A percentile compares a stretch with the other conserved stretches of the same genome.
phyloP scores from a whole-genome alignment of 2,329 filamentous ascomycete species.

The Neofusicoccum kwambonambiense region DNA sequence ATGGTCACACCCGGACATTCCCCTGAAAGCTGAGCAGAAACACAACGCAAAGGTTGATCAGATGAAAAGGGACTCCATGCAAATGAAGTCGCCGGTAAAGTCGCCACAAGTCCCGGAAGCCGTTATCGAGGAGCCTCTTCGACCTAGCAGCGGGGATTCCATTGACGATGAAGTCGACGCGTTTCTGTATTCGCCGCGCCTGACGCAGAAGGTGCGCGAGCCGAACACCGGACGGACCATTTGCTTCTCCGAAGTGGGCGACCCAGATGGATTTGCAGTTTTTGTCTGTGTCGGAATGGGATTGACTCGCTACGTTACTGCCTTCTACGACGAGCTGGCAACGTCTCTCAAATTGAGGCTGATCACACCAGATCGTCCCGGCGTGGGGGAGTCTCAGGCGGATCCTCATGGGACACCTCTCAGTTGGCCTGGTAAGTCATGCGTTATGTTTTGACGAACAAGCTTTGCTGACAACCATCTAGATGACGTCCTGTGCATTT shows the following conservation, averaged over 20 bases:
- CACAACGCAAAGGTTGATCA: slow-evolving; percentile 28
- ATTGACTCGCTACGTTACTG: slow-evolving; percentile 89
- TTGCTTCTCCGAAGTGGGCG: slow-evolving; percentile 94
- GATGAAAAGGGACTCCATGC: slow-evolving; percentile 17
- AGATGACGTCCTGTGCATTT: slow-evolving; percentile 90
- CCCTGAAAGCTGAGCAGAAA: slow-evolving; percentile 36
- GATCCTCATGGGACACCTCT: slow-evolving; percentile 84
- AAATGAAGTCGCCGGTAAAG: slow-evolving; percentile 32
- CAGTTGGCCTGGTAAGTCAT: slow-evolving; percentile 79
- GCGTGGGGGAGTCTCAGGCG: slow-evolving; percentile 86
- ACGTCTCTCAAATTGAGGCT: slow-evolving; percentile 82
- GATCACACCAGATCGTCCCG: slow-evolving; percentile 91
- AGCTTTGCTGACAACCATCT: slow-evolving; percentile 33
- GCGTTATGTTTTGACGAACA: slow-evolving; percentile 25
- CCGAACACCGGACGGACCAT: slow-evolving; percentile 84
- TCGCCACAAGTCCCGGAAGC: slow-evolving; percentile 41
- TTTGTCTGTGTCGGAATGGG: slow-evolving; percentile 99
- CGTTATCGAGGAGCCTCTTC: slow-evolving; percentile 61
- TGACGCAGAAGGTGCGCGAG: slow-evolving; percentile 86
- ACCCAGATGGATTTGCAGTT: slow-evolving; percentile 85
- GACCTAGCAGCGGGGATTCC: slow-evolving; percentile 74
- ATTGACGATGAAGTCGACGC: slow-evolving; percentile 84
- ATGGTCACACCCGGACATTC: slow-evolving; percentile 42
- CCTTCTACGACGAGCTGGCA: slow-evolving; percentile 95
- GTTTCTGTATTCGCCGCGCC: slow-evolving; percentile 76